phyloP scores from a whole-genome alignment of 73 alveolate genomes.

The Uronychia setigera region DNA sequence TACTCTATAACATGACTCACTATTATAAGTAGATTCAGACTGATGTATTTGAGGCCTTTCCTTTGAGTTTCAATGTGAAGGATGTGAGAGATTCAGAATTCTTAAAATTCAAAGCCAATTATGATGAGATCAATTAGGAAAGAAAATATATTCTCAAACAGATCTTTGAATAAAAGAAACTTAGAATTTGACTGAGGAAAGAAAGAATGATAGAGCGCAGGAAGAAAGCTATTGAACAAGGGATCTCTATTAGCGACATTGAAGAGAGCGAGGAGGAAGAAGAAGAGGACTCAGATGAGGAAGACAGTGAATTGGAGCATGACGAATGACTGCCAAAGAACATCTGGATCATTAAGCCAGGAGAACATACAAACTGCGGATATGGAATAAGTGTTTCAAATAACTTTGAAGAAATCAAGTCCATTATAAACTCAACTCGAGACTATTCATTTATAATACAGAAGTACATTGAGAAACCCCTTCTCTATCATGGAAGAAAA shows the following conservation, averaged over 20 bases:
- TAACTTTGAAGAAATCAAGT: slow-evolving; percentile 19
- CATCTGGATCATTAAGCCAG: slow-evolving; percentile 57
- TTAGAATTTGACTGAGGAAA: background rate
- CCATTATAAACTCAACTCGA: background rate
- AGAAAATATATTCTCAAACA: background rate
- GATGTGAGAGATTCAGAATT: background rate
- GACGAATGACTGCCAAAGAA: slow-evolving; percentile 6
- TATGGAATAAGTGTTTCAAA: slow-evolving; percentile 41
- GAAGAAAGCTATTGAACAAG: background rate
- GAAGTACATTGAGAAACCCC: slow-evolving; percentile 78
- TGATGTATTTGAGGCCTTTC: background rate
- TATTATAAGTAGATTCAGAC: too few species aligned
- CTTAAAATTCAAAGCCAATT: background rate
- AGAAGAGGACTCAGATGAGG: background rate
- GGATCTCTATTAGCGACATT: background rate
- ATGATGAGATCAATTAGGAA: background rate
- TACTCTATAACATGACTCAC: background rate
- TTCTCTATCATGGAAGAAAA: slow-evolving; percentile 69
- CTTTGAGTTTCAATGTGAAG: background rate
- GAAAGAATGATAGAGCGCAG: background rate
- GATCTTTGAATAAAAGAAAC: background rate
- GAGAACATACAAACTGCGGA: slow-evolving; percentile 59
- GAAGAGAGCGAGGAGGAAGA: background rate
- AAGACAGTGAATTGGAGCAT: background rate
- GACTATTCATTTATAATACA: slow-evolving; percentile 57